Evolutionary conservation across 2,329 filamentous ascomycete genomes (phyloP), one percentile per base, ranked within the genome.

Genomic region (Emmonsiellopsis sp.): DNA sequence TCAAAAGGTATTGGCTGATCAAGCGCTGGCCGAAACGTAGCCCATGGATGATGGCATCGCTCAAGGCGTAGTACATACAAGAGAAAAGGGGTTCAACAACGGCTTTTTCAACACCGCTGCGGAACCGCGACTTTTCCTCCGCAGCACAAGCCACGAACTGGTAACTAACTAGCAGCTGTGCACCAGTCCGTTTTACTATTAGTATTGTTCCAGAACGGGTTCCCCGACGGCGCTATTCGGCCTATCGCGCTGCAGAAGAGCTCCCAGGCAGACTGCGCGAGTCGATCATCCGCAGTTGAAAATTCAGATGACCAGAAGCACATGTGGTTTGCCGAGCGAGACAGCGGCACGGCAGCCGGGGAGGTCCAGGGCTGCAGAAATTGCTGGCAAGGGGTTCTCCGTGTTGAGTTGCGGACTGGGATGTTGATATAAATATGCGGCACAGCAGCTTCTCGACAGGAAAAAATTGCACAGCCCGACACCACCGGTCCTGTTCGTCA

Each of bases 301-400:
- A 17, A 43, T 43, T 51, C 49, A 51, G 39, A 42, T 51, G 49
- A 51, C 49, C 31, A 43, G 31, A 42, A 43, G 5, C 21, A 11
- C 40, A 44, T 43, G 49, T 44, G 31, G 13, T n/a, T 31, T 34
- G 31, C 49, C 40, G 40, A 39, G 2, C 10, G 31, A 51, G 36
- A 32, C 31, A 14, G 43, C 40, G 49, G 37, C 37, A 13, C 40
- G 7, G 27, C 39, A 51, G 21, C 8, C 27, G 37, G 40, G 37
- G 37, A 43, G 37, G 6, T 34, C n/a, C n/a, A 10, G n/a, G 39
- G 13, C 13, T 10, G 36, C 27, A 42, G 13, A 51, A 10, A 21
- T 10, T 17, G 6, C 21, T 43, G 49, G 37, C 10, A 13, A 21
- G 42, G 9, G 17, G 13, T n/a, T 10, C 13, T 13, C 42, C 10